These are phyloP conservation scores for Ophidiomyces ophidiicola DNA, from an alignment of 2,329 filamentous ascomycete species.

Conservation along the genomic window DNA sequence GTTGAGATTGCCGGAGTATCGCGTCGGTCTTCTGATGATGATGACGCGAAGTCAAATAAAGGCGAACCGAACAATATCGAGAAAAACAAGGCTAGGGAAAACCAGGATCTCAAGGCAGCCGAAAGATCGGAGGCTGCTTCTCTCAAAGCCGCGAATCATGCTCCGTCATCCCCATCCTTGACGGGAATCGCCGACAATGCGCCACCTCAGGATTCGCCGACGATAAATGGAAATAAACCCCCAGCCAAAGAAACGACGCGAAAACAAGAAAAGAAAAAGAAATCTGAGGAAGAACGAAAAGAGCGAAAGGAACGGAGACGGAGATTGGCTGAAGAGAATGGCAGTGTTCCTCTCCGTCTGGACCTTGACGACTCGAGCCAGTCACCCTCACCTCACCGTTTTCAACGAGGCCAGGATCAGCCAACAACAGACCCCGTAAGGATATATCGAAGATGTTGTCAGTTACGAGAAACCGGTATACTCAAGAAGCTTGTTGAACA, in stretches of 20 bases:
- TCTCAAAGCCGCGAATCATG: slow-evolving; percentile 50
- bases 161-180: slow-evolving; percentile 8
- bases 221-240: slow-evolving; percentile 17
- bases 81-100: slow-evolving; percentile 5
- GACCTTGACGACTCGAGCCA: slow-evolving; percentile 52
- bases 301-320: slow-evolving; percentile 83
- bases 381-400: slow-evolving; percentile 21
- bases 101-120: slow-evolving; percentile 16
- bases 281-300: slow-evolving; percentile 82
- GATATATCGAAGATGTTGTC: slow-evolving; percentile 90
- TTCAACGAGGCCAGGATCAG: slow-evolving; percentile 42
- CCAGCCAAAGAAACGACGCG: slow-evolving; percentile 41
- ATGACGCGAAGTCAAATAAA: slow-evolving; percentile 28
- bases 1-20: slow-evolving; percentile 90
- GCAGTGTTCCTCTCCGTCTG: slow-evolving; percentile 72
- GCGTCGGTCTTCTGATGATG: slow-evolving; percentile 54
- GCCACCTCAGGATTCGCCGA: slow-evolving; percentile 19
- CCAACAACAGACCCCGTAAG: slow-evolving; percentile 84
- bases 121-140: slow-evolving; percentile 62
- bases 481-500: slow-evolving; percentile 86
- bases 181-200: slow-evolving; percentile 15
- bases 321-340: slow-evolving; percentile 74
- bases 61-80: slow-evolving; percentile 4
- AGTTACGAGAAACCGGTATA: slow-evolving; percentile 82
- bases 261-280: slow-evolving; percentile 94